Evolutionary conservation across 176 grass and related monocot species (phyloP).

Genomic region (Otatea glauca): DNA sequence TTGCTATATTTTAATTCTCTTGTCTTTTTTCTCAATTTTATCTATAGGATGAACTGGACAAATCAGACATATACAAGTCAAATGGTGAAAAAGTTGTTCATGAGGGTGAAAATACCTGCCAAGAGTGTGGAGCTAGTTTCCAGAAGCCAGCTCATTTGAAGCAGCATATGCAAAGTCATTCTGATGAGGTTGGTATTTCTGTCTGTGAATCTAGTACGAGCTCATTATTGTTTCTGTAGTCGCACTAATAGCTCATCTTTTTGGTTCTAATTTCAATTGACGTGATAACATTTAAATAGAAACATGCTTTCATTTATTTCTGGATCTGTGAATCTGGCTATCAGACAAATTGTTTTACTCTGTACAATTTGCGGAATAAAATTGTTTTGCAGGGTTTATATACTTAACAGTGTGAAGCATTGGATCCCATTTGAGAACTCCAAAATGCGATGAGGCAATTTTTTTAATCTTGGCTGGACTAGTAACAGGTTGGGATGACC

Average conservation of each 20-base stretch:
- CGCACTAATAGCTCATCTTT: background rate
- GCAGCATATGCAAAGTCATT: conserved; percentile 75
- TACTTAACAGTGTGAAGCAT: conserved; percentile 68
- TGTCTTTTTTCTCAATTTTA: background rate
- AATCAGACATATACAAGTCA: conserved; percentile 45
- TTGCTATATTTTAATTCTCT: background rate
- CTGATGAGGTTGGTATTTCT: conserved; percentile 56
- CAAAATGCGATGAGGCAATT: conserved; percentile 70
- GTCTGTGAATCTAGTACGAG: background rate
- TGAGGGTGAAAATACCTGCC: conserved; percentile 39
- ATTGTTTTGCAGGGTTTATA: conserved; percentile 70
- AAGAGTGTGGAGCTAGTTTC: conserved; percentile 63
- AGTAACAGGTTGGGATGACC: conserved; percentile 83
- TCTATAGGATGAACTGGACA: conserved; percentile 52
- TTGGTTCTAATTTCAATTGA: background rate
- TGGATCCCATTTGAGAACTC: conserved; percentile 89
- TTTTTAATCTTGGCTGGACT: conserved; percentile 66
- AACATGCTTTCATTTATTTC: conserved; percentile 1
- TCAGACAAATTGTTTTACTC: background rate
- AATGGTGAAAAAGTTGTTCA: conserved; percentile 45
- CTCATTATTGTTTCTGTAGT: background rate
- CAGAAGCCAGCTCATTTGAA: conserved; percentile 74
- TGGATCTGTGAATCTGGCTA: background rate
- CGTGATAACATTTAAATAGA: background rate
- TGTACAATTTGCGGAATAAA: conserved; percentile 35